These are phyloP conservation scores for Termitomyces sp. DNA, from an alignment of 768 basidiomycete genomes.

Conservation along the genomic window DNA sequence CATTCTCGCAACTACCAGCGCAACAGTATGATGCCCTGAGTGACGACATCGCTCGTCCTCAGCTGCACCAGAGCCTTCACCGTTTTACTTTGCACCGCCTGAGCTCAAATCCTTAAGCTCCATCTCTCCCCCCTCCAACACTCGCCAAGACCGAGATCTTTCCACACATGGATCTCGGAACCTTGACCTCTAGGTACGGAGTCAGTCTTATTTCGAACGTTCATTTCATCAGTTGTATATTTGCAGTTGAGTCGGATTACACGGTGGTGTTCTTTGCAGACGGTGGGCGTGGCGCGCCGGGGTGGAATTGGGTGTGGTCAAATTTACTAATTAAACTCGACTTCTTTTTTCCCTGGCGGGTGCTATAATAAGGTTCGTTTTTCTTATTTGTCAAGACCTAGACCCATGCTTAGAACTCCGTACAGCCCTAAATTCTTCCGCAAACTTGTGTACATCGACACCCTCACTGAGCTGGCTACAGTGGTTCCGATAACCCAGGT, in stretches of 20 bases:
- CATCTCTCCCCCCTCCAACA: too few species aligned
- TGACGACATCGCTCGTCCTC: too few species aligned
- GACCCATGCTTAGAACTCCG: conserved; percentile 4
- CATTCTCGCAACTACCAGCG: conserved; percentile 33
- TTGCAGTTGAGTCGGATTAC: conserved; percentile 84
- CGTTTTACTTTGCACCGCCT: too few species aligned
- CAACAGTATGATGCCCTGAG: too few species aligned
- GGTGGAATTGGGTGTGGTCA: conserved; percentile 91
- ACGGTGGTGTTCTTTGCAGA: conserved; percentile 86
- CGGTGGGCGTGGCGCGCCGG: conserved; percentile 67
- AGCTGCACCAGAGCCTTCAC: too few species aligned
- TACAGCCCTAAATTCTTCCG: conserved; percentile 84
- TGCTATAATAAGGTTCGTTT: conserved; percentile 79
- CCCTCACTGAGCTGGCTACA: conserved; percentile 73
- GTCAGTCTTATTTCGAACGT: neutral
- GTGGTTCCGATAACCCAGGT: conserved; percentile 83
- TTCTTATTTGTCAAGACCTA: neutral
- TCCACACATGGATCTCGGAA: too few species aligned
- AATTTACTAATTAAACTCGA: conserved; percentile 27
- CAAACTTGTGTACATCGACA: conserved; percentile 74
- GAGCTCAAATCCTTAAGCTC: too few species aligned
- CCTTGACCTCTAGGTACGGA: conserved; percentile 76
- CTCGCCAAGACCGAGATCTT: too few species aligned
- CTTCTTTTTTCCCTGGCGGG: conserved; percentile 89
- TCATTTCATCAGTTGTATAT: neutral